Conservation (phyloP, 2,329 filamentous ascomycete species). For the Talaromyces albobiverticillius region DNA sequence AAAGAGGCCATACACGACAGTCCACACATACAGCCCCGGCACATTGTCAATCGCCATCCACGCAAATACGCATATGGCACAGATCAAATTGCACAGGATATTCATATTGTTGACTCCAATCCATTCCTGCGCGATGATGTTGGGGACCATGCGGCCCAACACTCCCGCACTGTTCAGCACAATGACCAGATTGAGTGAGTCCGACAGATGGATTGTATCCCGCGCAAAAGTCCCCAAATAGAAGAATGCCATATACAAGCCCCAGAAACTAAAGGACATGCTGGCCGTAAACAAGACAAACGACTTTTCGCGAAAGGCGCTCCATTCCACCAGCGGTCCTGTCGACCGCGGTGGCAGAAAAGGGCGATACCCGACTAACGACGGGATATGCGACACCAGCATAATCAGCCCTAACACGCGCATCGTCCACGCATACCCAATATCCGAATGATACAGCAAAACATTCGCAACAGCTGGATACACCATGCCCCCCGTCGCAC, state of each 20-base stretch:
- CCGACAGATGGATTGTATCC: slow-evolving; percentile 1
- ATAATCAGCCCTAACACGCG: slow-evolving; percentile 13
- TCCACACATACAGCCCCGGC: slow-evolving; percentile 11
- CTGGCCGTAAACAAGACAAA: slow-evolving; percentile 9
- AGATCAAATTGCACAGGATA: slow-evolving; percentile 3
- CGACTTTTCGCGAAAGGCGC: slow-evolving; percentile 11
- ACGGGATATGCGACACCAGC: slow-evolving; percentile 12
- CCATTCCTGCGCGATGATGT: slow-evolving; percentile 5
- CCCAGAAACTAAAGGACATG: slow-evolving; percentile 14
- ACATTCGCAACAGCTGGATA: slow-evolving; percentile 44
- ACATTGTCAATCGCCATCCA: slow-evolving; percentile 10
- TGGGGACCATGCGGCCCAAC: slow-evolving; percentile 12
- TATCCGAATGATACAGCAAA: slow-evolving; percentile 21
- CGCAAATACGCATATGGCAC: slow-evolving; percentile 17
- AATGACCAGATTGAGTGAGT: slow-evolving; percentile 11
- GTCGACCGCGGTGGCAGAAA: slow-evolving; percentile 7
- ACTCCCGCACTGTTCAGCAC: slow-evolving; percentile 13
- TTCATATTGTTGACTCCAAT: slow-evolving; percentile 8
- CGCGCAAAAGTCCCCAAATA: slow-evolving; percentile 28
- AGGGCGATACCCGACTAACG: slow-evolving; percentile 11
- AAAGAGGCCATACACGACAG: slow-evolving; percentile 11
- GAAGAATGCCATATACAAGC: slow-evolving; percentile 15
- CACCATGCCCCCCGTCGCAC: slow-evolving; percentile 42
- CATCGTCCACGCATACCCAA: slow-evolving; percentile 13
- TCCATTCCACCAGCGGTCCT: slow-evolving; percentile 14